These are phyloP conservation scores for Plasmodium adleri DNA, from an alignment of 169 alveolate species.

Conservation along the genomic window DNA sequence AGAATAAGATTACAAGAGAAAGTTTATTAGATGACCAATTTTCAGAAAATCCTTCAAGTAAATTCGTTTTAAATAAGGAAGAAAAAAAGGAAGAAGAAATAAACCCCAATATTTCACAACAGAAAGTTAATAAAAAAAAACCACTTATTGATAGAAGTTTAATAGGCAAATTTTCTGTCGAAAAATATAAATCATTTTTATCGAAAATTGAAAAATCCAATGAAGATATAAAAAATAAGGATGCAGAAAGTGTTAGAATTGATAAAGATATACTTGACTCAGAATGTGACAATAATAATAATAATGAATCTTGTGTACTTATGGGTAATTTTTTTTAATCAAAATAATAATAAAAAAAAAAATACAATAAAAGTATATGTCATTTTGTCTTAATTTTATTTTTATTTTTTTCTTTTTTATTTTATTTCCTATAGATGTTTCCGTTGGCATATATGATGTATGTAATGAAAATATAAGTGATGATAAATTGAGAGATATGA, in stretches of 20 bases:
- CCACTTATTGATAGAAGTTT: slow-evolving; percentile 51
- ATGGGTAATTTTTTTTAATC: slow-evolving; percentile 39
- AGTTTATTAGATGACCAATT: slow-evolving; percentile 75
- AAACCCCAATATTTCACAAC: slow-evolving; percentile 1
- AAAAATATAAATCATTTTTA: slow-evolving; percentile 47
- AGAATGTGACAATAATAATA: slow-evolving; percentile 25
- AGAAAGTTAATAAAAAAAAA: slow-evolving; percentile 27
- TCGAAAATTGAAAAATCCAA: slow-evolving; percentile 65
- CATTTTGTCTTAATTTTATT: neutral
- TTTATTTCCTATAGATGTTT: slow-evolving; percentile 47
- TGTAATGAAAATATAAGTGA: slow-evolving; percentile 60
- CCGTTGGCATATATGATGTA: slow-evolving; percentile 73
- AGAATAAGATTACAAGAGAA: slow-evolving; percentile 13
- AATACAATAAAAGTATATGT: neutral
- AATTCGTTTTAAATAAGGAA: slow-evolving; percentile 26
- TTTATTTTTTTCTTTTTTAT: slow-evolving; percentile 13
- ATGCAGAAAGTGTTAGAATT: slow-evolving; percentile 45
- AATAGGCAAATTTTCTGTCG: slow-evolving; percentile 25
- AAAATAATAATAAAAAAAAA: neutral
- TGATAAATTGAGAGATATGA: slow-evolving; percentile 42
- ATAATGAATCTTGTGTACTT: slow-evolving; percentile 31
- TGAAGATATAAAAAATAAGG: slow-evolving; percentile 49
- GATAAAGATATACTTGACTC: slow-evolving; percentile 61
- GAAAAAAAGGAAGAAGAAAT: neutral
- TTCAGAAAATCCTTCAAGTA: slow-evolving; percentile 19